Evolutionary conservation across 495 filamentous ascomycete genomes (phyloP), one percentile per base, ranked within the genome.

Genomic region (Penicillium simplicissimum): DNA sequence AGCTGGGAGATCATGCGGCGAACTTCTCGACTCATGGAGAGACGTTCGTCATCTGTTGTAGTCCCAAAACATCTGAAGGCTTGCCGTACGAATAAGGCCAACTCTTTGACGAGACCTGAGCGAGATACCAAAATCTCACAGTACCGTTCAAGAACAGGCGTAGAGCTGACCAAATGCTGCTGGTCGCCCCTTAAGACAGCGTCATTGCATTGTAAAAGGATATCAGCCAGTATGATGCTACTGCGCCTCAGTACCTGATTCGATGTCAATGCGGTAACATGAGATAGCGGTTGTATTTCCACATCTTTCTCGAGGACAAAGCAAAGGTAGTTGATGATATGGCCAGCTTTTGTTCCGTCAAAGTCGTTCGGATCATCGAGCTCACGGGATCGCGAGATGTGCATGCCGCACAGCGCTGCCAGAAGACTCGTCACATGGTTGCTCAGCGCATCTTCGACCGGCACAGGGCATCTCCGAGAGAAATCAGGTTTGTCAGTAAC

Each of bases 381-480:
- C 6, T 63, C 58, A 55, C 72, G 71, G 57, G 72, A 75, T 28
- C 77, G 73, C 21, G 74, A 72, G 31, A 79, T 73, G 48, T 72
- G 74, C 72, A 81, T 79, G 9, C 76, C 75, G 56, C 79, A 80
- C 40, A 81, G 65, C 4, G 75, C 75, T 47, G 67, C 71, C 31
- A 78, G 59, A 13, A 81, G 69, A 60, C 79, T 81, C n/a, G 70
- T 68, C 31, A 70, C 60, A 17, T 80, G 73, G 52, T 81, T 81
- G 69, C 66, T 79, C 4, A 79, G 58, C 5, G 79, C 79, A 61
- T 80, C 76, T 59, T 76, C 68, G 28, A 81, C 73, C 3, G 66
- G 72, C n/a, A 80, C 57, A 28, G 79, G 79, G 47, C 77, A 81
- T 25, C 60, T 60, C 9, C 53, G 59, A 8, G 56, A 38, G 40